Conservation (phyloP, 805 yeast species). For the Metschnikowia similis region DNA sequence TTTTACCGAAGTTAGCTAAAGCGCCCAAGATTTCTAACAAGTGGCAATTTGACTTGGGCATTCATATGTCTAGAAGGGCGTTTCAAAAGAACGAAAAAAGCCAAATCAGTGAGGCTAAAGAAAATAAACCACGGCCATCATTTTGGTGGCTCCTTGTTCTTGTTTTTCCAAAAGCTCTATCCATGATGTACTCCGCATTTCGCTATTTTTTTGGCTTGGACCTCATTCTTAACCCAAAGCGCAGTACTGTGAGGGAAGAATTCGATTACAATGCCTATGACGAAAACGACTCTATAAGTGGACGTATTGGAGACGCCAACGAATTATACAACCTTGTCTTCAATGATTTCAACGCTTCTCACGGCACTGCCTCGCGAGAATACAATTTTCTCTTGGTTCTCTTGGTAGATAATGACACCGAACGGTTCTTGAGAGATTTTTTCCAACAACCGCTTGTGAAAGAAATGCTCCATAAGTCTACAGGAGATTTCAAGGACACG, state of each 20-base stretch:
- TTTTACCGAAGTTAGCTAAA: constrained; percentile 36
- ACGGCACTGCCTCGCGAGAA: constrained; percentile 24
- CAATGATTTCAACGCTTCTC: constrained; percentile 27
- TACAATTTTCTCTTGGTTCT: constrained; percentile 33
- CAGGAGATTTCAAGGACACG: constrained; percentile 27
- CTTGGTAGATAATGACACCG: constrained; percentile 25
- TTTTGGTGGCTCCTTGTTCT: constrained; percentile 47
- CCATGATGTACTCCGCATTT: constrained; percentile 37
- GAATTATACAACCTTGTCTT: constrained; percentile 9
- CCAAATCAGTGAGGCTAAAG: constrained; percentile 2
- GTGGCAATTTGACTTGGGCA: constrained; percentile 43
- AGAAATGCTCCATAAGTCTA: constrained; percentile 15
- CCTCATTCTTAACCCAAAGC: constrained; percentile 20
- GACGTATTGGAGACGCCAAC: neutral
- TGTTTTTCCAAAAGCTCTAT: constrained; percentile 50
- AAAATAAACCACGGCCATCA: constrained; percentile 13
- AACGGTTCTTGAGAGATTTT: constrained; percentile 16
- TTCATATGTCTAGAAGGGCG: constrained; percentile 28
- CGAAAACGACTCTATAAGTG: constrained; percentile 11
- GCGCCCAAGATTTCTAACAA: constrained; percentile 37
- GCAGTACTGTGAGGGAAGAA: neutral
- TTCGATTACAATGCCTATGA: constrained; percentile 28
- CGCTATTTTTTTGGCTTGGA: constrained; percentile 23
- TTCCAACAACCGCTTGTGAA: constrained; percentile 16
- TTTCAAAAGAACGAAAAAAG: constrained; percentile 1